A percentile compares a stretch with the other conserved stretches of the same genome.
Evolutionary conservation across 1,284 basidiomycete genomes (phyloP).

Genomic region (Ceratobasidium theobromae): DNA sequence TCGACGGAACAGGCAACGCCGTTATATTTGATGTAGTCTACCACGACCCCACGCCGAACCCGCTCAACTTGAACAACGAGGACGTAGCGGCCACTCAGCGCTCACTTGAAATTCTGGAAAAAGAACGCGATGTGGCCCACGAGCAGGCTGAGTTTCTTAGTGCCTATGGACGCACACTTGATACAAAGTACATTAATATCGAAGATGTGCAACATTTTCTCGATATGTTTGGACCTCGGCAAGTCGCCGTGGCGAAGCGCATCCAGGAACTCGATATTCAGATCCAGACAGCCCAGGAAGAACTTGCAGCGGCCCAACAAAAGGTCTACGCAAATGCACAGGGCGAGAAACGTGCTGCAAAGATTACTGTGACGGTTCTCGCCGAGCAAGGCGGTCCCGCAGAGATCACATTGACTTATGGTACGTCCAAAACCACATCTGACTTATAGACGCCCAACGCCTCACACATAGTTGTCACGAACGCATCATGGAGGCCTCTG

Average conservation of each 20-base stretch:
- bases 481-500: slow-evolving; percentile 38
- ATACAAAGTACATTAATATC: no score
- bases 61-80: no score
- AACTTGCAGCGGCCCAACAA: no score
- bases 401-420: slow-evolving; percentile 35
- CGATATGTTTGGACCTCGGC: slow-evolving; percentile 34
- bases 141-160: slow-evolving; percentile 30
- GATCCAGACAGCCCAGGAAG: slow-evolving; percentile 28
- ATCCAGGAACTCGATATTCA: slow-evolving; percentile 24
- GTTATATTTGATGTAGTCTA: no score
- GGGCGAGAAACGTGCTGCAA: slow-evolving; percentile 32
- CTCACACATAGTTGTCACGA: slow-evolving; percentile 35
- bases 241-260: slow-evolving; percentile 26
- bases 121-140: slow-evolving; percentile 20
- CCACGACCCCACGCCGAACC: no score
- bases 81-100: no score
- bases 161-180: slow-evolving; percentile 35
- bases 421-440: slow-evolving; percentile 27
- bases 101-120: no score
- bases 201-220: slow-evolving; percentile 36
- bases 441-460: neutral
- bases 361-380: slow-evolving; percentile 36
- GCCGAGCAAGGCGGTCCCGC: slow-evolving; percentile 32
- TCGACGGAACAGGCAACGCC: no score
- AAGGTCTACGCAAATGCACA: slow-evolving; percentile 28